Evolutionary conservation across 495 filamentous ascomycete genomes (phyloP), one percentile per base, ranked within the genome.

Genomic region (Peziza echinospora): DNA sequence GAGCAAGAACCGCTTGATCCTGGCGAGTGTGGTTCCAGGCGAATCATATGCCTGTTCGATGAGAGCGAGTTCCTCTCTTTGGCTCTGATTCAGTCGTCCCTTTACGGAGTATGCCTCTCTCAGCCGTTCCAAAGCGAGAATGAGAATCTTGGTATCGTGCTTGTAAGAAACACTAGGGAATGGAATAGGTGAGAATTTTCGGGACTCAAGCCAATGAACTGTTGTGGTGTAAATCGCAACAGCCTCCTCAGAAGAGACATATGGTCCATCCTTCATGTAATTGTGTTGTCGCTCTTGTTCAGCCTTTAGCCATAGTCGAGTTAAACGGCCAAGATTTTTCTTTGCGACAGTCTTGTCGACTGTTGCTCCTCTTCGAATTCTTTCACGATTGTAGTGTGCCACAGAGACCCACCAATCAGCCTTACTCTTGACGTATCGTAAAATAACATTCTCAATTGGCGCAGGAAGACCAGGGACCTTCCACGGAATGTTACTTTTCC

Each of bases 401-500:
- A 97, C 91, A 24, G 83, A 92, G 44, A 97, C 87, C 89, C 89
- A 97, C 91, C 89, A 97, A 62, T 97, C 89, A 22, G 89, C 91
- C 66, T 97, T 97, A 60, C 83, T 82, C 70, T 97, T 97, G 49
- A 97, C 89, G 53, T 97, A 97, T 50, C 89, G 79, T 49, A 97
- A 70, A 56, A 97, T 96, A 54, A 96, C 92, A 56, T 96, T 96
- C 63, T 97, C 89, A 47, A 97, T 96, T 2, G 89, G 85, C 2
- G 91, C 91, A 34, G 89, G 89, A 44, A 97, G 63, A 24, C 89
- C 89, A 46, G 89, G 89, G 2, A 97, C 89, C 65, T 97, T 97
- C 89, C 89, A 97, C 5, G 89, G 89, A 55, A 97, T 96, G 57
- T 97, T 97, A 70, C 85, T 93, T 80, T 99, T 99, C 89, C 89